phyloP scores from a whole-genome alignment of 192 early-diverging fungal species.

The Coemansia sp. region DNA sequence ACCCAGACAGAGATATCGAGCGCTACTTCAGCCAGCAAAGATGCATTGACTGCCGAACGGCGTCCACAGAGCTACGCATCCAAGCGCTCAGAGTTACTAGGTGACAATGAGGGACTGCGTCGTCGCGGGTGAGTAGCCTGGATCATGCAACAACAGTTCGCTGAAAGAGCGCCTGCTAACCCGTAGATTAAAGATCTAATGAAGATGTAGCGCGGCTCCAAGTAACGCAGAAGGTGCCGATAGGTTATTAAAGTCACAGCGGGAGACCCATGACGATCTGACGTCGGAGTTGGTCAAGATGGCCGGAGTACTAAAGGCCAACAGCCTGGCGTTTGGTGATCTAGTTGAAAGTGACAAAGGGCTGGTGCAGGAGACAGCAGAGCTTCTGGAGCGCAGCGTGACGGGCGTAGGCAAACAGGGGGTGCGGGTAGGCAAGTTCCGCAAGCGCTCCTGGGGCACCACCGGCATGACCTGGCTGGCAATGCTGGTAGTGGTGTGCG shows the following conservation, averaged over 20 bases:
- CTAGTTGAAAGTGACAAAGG: slow-evolving; percentile 39
- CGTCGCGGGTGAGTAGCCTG: slow-evolving; percentile 32
- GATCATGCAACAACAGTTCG: not conserved
- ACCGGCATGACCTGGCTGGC: slow-evolving; percentile 47
- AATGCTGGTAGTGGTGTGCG: slow-evolving; percentile 37
- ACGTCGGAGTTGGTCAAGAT: slow-evolving; percentile 39
- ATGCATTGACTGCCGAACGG: not conserved
- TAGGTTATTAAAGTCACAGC: slow-evolving; percentile 42
- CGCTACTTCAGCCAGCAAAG: not conserved
- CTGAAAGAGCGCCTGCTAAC: not conserved
- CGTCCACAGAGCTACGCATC: slow-evolving; percentile 10
- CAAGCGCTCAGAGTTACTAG: slow-evolving; percentile 41
- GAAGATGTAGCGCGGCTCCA: slow-evolving; percentile 31
- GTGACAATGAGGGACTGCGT: slow-evolving; percentile 38
- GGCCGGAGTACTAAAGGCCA: slow-evolving; percentile 41
- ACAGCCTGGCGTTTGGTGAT: slow-evolving; percentile 45
- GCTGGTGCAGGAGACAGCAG: slow-evolving; percentile 32
- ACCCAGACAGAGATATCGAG: not conserved
- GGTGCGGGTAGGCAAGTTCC: slow-evolving; percentile 36
- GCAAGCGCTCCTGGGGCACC: slow-evolving; percentile 51
- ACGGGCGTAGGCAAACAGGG: slow-evolving; percentile 36
- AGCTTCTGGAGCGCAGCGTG: slow-evolving; percentile 29
- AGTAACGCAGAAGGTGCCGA: slow-evolving; percentile 36
- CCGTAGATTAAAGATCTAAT: not conserved
- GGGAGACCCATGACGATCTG: slow-evolving; percentile 42